These are phyloP conservation scores for Peziza echinospora DNA, from an alignment of 495 filamentous ascomycete species.

Conservation along the genomic window DNA sequence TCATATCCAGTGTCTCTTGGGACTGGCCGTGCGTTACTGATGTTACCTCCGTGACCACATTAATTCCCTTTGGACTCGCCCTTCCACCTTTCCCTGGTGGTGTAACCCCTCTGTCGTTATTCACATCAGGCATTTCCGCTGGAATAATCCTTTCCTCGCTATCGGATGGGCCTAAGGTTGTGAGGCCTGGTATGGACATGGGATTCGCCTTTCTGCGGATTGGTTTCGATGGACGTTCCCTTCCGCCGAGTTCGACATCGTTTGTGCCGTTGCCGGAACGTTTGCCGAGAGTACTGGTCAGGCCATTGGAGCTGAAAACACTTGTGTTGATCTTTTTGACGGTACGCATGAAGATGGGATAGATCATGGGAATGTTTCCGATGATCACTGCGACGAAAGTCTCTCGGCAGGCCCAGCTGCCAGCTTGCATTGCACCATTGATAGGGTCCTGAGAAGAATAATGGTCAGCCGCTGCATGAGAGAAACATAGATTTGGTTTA, in stretches of 20 bases:
- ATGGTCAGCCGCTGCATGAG: background rate
- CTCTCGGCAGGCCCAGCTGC: conserved; percentile 37
- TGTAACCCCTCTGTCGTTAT: no score
- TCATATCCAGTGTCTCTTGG: background rate
- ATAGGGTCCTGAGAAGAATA: conserved; percentile 2
- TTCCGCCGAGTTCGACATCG: background rate
- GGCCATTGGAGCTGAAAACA: background rate
- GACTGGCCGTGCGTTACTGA: background rate
- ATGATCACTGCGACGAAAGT: conserved; percentile 40
- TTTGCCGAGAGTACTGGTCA: background rate
- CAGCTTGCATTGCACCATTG: conserved; percentile 24
- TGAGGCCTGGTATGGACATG: background rate
- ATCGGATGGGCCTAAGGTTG: background rate
- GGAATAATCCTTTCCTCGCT: background rate
- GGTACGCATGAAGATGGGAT: conserved; percentile 24
- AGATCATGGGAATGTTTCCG: conserved; percentile 39
- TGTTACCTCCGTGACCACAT: background rate
- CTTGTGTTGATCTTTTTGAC: background rate
- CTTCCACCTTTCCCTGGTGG: no score
- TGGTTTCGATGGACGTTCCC: conserved; percentile 1
- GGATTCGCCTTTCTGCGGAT: background rate
- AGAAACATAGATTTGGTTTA: no score
- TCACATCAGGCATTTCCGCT: background rate
- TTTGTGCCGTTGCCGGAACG: background rate
- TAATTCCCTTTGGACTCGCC: background rate